phyloP scores from a whole-genome alignment of 163 green algal genomes.

The Trebouxiophyceae sp. region DNA sequence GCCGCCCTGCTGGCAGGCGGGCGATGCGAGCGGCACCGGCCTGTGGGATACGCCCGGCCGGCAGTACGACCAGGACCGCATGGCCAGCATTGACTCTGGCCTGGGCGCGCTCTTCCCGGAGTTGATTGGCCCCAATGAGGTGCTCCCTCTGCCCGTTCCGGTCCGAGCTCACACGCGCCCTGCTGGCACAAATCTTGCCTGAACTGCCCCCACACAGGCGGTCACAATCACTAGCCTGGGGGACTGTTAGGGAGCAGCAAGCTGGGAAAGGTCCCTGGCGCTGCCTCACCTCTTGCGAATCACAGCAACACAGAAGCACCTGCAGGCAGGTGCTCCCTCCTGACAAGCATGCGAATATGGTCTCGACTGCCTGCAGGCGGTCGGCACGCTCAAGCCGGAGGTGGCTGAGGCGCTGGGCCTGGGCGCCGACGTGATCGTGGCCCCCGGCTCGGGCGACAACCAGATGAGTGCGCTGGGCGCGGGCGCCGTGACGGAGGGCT shows the following conservation, averaged over 20 bases:
- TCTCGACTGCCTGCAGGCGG: conserved; percentile 45
- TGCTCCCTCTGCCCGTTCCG: no score
- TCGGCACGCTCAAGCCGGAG: conserved; percentile 37
- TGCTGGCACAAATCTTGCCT: no score
- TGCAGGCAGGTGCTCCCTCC: no score
- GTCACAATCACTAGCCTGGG: no score
- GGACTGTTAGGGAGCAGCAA: no score
- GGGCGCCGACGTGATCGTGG: conserved; percentile 42
- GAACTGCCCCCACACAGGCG: no score
- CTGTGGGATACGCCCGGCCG: conserved; percentile 49
- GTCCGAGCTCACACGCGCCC: no score
- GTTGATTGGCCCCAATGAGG: conserved; percentile 51
- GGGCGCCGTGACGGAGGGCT: conserved; percentile 51
- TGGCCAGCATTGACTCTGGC: conserved; percentile 36
- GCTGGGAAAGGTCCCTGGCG: no score
- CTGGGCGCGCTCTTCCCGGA: conserved; percentile 43
- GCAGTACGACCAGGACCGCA: conserved; percentile 36
- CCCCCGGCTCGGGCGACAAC: conserved; percentile 32
- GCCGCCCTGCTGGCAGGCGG: conserved; percentile 15
- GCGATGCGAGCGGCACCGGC: conserved; percentile 77
- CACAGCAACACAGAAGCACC: no score
- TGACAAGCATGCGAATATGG: no score
- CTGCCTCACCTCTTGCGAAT: no score
- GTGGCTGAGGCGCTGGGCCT: conserved; percentile 49
- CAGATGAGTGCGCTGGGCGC: conserved; percentile 31